Base-by-base conservation (phyloP, 352 stramenopile species). In the Globisporangium iwayamae region DNA sequence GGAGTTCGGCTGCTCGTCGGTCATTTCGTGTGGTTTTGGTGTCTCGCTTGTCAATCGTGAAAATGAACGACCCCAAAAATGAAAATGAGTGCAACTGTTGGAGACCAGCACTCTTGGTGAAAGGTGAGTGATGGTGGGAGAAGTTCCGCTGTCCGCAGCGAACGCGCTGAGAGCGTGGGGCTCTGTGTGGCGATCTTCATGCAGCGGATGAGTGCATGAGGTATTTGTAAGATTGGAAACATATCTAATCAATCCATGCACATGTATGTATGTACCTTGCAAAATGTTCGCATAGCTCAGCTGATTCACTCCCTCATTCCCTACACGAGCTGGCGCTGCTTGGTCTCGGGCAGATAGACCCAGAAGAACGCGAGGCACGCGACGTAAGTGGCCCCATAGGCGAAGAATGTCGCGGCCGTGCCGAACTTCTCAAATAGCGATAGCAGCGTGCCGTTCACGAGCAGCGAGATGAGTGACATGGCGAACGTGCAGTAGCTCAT, bases 401-500 rank as follows among this genome's bases (percentile, higher is more conserved):
- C 65, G 32, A 83, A 59, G 52, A 93, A 95, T 6, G 87, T 95
- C 10, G 71, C 66, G 20, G 79, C 72, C 0, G 80, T 90, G 30
- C 87, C 83, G 10, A 91, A 64, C 50, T 65, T 69, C 64, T 91
- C 74, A 50, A 95, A 95, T 14, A 93, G 69, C 45, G 83, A 79
- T 14, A 95, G 75, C 74, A 95, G 71, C 50, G 84, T 82, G 47
- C 87, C 87, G 64, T 95, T 95, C 39, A 93, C 77, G 51, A 93
- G 72, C 57, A 93, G 71, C 57, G 87, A 93, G 55, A 93, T 85
- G 56, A 92, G 76, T 56, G 86, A 95, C 86, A 95, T 95, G 45
- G 84, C 70, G 66, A 95, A 95, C 45, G 86, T 95, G 66, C 86
- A 95, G 73, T 92, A 93, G 76, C 86, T 93, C 84, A 93, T 95